These are phyloP conservation scores for Corymbia calophylla DNA, from an alignment of 441 rosid genomes.

Conservation along the genomic window DNA sequence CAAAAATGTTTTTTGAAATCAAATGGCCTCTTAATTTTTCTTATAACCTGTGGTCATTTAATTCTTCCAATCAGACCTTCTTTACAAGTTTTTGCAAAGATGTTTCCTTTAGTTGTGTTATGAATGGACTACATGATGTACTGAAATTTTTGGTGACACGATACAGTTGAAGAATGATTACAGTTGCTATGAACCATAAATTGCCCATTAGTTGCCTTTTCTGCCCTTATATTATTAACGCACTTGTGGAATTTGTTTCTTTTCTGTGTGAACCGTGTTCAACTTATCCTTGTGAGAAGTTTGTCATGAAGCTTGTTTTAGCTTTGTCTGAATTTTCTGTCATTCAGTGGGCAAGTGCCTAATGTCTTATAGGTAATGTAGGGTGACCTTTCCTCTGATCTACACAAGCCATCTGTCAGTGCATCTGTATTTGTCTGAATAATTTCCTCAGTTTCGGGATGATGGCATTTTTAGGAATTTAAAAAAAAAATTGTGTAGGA, in stretches of 20 bases:
- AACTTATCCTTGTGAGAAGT: background rate
- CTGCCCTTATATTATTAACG: background rate
- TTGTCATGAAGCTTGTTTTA: background rate
- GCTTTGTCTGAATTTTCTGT: background rate
- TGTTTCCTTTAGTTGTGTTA: background rate
- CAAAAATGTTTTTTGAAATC: background rate
- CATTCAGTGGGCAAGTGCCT: background rate
- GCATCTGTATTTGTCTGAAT: background rate
- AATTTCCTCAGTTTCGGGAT: background rate
- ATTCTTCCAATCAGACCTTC: background rate
- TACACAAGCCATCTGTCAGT: background rate
- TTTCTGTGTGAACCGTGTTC: background rate
- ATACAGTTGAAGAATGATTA: background rate
- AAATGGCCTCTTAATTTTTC: background rate
- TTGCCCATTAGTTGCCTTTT: background rate
- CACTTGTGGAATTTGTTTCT: background rate
- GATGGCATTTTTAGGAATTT: background rate
- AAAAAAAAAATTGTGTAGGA: background rate
- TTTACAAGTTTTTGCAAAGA: background rate
- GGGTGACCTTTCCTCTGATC: background rate
- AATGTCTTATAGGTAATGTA: background rate
- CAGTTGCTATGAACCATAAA: background rate
- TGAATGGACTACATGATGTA: background rate
- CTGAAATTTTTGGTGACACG: background rate
- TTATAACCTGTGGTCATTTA: background rate